Evolutionary conservation across 345 rosid species (phyloP), one percentile per base, ranked within the genome.

Genomic region (Ceriops decandra): DNA sequence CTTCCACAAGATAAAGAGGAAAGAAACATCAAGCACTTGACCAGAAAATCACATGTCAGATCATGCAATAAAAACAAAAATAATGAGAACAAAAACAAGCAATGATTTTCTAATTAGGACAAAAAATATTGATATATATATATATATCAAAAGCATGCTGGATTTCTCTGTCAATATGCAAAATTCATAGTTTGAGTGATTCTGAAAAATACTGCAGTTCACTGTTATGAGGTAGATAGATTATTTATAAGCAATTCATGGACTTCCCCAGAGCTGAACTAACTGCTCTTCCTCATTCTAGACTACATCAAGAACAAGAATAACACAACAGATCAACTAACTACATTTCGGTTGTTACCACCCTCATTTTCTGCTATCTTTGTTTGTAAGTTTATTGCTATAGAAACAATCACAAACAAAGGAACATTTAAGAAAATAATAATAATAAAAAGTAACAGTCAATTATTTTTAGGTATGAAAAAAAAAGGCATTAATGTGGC

Each of bases 1-100:
- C 98, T 89, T 78, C 72, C 49, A 75, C 19, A 28, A 33, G 49
- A 74, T 60, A 70, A 77, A 35, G 72, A 54, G 57, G 22, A 63
- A 65, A 62, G 49, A 63, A n/a, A 61, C 57, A 68, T 19, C 32
- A 42, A 16, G 53, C 67, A 68, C 21, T 31, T 60, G 60, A 33
- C 58, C 19, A 67, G 30, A 24, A 56, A 22, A 65, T 6, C 56
- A 69, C 19, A 46, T 42, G 49, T 36, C 20, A 42, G 47, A 17
- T 27, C 22, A 3, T 56, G 26, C 56, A 73, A 33, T n/a, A 38
- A 64, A 28, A 36, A 17, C 19, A 53, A 27, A 31, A 21, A n/a
- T 42, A 42, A 4, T 13, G 5, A 42, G 19, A 2, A 42, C 17
- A 42, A 42, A 42, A 69, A 27, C 28, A 56, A 32, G 27, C 32